Evolutionary conservation across 2,329 filamentous ascomycete genomes (phyloP).

Genomic region (Ilyonectria destructans): DNA sequence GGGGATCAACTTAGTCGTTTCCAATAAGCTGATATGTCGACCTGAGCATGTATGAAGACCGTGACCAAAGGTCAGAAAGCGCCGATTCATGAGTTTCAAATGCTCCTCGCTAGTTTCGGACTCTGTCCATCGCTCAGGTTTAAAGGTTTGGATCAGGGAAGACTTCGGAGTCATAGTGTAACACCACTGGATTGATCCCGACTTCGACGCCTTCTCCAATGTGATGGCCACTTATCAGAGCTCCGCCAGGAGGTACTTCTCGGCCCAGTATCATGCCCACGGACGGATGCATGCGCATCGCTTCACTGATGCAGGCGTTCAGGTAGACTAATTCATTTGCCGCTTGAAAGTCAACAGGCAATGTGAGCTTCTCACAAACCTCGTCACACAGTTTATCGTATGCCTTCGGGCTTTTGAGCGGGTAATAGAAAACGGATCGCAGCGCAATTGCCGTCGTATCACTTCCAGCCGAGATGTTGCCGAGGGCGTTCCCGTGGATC

Average conservation of each 20-base stretch:
- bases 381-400: conserved; percentile 6
- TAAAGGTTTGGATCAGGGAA: conserved; percentile 11
- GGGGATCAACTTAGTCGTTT: conserved; percentile 15
- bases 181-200: conserved; percentile 9
- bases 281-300: conserved; percentile 25
- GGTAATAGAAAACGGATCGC: conserved; percentile 3
- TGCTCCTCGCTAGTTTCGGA: background rate
- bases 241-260: conserved; percentile 4
- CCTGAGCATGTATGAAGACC: conserved; percentile 10
- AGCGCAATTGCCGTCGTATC: conserved; percentile 4
- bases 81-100: conserved; percentile 1
- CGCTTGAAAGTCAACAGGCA: background rate
- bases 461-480: conserved; percentile 9
- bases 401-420: background rate
- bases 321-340: conserved; percentile 9
- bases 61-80: conserved; percentile 4
- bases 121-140: conserved; percentile 3
- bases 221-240: conserved; percentile 3
- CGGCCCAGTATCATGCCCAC: conserved; percentile 7
- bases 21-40: conserved; percentile 9
- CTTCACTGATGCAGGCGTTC: conserved; percentile 18
- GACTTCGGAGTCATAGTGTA: conserved; percentile 1
- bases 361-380: background rate
- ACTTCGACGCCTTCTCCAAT: conserved; percentile 14
- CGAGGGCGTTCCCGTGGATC: background rate